Evolutionary conservation across 192 early-diverging fungal species (phyloP), one percentile per base, ranked within the genome.

Genomic region (Lobosporangium transversale): DNA sequence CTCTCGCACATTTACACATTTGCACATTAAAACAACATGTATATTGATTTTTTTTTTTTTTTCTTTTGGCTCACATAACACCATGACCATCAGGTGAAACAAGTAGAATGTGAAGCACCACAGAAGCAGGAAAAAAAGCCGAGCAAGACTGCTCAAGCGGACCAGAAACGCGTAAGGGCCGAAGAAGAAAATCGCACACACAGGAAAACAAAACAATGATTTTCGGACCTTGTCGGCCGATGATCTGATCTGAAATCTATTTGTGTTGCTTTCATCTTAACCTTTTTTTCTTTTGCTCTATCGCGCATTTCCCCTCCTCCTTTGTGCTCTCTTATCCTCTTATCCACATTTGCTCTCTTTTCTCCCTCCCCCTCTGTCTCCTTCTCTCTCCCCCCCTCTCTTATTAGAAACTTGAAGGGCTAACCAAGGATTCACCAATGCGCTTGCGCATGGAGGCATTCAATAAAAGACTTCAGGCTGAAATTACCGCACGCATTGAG

Each of bases 391-490:
- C 35, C 2, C 40, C 24, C 27, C 49, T 27, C 24, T 31, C 9
- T 32, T 4, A 2, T 1, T 27, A 76, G 73, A 76, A 76, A 76
- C 48, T 76, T 21, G 84, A 81, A 15, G 82, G 82, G 2, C 67
- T 85, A 26, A 85, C 80, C 3, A 66, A 82, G 33, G 75, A 74
- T 20, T 81, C 79, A 49, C 87, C 89, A 5, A 95, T 95, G 91
- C 88, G 93, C 64, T 70, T 87, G 43, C 86, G 91, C 27, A 98
- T 98, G 96, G 92, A 91, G 62, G 65, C 74, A 0, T 90, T 90
- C 54, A 89, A 96, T 40, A 88, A 89, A 20, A 84, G 84, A 49
- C 86, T 95, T 24, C 96, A 98, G 67, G 79, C 83, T 17, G 81
- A 89, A 58, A 94, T 98, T 53, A 89, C 91, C 49, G 35, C 84